Percentiles rank a stretch among this genome's conserved stretches.
These are phyloP conservation scores for Trametes cingulata DNA, from an alignment of 768 basidiomycete species.

Conservation along the genomic window DNA sequence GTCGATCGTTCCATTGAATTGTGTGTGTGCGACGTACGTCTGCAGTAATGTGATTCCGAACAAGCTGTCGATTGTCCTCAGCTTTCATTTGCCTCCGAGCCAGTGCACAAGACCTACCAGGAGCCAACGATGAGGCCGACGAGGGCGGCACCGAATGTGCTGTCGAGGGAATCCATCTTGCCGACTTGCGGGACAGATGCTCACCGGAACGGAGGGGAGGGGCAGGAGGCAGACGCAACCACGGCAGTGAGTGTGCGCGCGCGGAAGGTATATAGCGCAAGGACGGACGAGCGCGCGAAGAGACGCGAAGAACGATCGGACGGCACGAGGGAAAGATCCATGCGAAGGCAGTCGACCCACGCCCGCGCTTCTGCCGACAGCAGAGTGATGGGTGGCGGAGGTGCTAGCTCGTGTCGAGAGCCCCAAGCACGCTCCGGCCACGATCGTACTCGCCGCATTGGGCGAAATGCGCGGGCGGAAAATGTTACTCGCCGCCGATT, in stretches of 20 bases:
- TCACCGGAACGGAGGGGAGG: not conserved
- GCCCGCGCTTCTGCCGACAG: not conserved
- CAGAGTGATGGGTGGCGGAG: not conserved
- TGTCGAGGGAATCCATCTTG: constrained; percentile 15
- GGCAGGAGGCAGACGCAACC: constrained; percentile 2
- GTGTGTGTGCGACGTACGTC: constrained; percentile 3
- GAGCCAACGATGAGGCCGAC: constrained; percentile 46
- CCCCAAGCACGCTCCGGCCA: not conserved
- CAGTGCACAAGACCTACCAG: constrained; percentile 36
- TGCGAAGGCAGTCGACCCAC: not conserved
- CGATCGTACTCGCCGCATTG: not conserved
- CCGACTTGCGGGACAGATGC: not conserved
- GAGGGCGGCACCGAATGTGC: constrained; percentile 47
- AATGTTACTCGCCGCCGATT: not conserved
- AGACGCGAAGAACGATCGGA: not conserved
- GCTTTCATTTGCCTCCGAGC: not conserved
- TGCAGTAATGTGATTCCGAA: constrained; percentile 48
- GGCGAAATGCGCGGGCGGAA: not conserved
- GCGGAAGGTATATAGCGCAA: not conserved
- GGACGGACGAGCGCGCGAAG: not conserved
- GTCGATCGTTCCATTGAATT: constrained; percentile 34
- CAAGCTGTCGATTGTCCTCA: constrained; percentile 32
- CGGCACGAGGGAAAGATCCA: not conserved
- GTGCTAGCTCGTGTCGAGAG: not conserved
- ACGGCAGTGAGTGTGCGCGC: not conserved